Percentiles rank a stretch among this genome's conserved stretches.
Conservation (phyloP, 495 filamentous ascomycete genomes). For the Xylaria telfairii region DNA sequence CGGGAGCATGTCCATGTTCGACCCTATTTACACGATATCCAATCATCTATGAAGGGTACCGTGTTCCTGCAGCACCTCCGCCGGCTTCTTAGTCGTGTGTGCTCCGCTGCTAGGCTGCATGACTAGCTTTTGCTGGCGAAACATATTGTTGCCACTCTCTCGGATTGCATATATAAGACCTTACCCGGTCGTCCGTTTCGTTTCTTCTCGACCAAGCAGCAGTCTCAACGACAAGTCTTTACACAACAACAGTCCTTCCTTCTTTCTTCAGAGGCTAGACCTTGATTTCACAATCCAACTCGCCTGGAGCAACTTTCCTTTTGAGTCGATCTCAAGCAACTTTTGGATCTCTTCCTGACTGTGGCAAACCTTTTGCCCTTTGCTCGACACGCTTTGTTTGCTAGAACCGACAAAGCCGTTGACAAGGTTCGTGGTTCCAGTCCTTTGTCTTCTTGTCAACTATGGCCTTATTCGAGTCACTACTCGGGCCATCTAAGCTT, state of each 20-base stretch:
- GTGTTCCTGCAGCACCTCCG: constrained; percentile 37
- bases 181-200: constrained; percentile 28
- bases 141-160: constrained; percentile 14
- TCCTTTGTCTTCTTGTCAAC: constrained; percentile 18
- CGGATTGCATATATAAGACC: constrained; percentile 35
- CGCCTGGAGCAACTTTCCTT: constrained; percentile 50
- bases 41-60: constrained; percentile 34
- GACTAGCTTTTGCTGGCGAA: constrained; percentile 23
- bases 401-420: constrained; percentile 32
- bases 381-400: constrained; percentile 30
- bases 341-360: constrained; percentile 4
- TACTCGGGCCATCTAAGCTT: not conserved
- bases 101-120: constrained; percentile 32
- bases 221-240: constrained; percentile 39
- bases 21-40: constrained; percentile 35
- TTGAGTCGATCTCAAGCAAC: constrained; percentile 40
- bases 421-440: constrained; percentile 32
- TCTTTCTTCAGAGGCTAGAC: constrained; percentile 44
- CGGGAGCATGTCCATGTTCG: constrained; percentile 29
- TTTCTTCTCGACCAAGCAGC: constrained; percentile 34
- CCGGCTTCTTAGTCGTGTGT: constrained; percentile 27
- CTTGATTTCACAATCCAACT: constrained; percentile 39
- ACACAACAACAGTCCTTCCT: constrained; percentile 40
- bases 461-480: constrained; percentile 30
- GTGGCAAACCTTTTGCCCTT: constrained; percentile 17